A percentile compares a stretch with the other conserved stretches of the same genome.
phyloP scores from a whole-genome alignment of 2,329 filamentous ascomycete species.

The Neonectria magnoliae region DNA sequence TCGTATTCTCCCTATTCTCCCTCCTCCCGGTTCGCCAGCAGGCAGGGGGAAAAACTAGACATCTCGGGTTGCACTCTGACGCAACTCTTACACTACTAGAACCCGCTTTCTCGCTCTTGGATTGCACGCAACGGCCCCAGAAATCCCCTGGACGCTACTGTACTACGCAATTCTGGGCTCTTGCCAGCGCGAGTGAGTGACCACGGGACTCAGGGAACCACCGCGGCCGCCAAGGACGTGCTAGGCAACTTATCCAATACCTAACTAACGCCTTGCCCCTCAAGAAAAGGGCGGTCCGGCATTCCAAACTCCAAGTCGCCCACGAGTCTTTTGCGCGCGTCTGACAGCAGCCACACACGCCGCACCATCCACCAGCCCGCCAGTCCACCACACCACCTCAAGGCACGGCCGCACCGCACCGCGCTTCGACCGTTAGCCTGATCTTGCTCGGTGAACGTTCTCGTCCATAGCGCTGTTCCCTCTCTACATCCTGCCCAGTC shows the following conservation, averaged over 20 bases:
- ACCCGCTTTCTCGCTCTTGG: slow-evolving; percentile 3
- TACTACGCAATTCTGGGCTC: not conserved
- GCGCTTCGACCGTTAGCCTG: slow-evolving; percentile 32
- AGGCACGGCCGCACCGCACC: slow-evolving; percentile 16
- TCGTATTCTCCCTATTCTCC: not conserved
- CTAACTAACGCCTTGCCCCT: no score
- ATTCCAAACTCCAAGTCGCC: slow-evolving; percentile 15
- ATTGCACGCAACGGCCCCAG: not conserved
- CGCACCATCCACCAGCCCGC: slow-evolving; percentile 6
- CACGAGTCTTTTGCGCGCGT: slow-evolving; percentile 9
- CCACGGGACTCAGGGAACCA: not conserved
- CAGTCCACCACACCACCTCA: slow-evolving; percentile 21
- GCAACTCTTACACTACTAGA: slow-evolving; percentile 28
- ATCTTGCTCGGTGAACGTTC: slow-evolving; percentile 47
- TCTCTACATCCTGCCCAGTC: slow-evolving; percentile 35
- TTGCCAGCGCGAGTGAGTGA: not conserved
- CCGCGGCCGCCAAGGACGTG: slow-evolving; percentile 7
- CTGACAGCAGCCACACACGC: slow-evolving; percentile 17
- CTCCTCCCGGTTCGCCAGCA: not conserved
- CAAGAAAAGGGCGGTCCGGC: slow-evolving; percentile 5
- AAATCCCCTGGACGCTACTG: not conserved
- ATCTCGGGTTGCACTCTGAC: slow-evolving; percentile 19
- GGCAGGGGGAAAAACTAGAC: slow-evolving; percentile 7
- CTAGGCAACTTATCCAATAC: not conserved
- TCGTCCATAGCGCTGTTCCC: slow-evolving; percentile 41